A percentile compares a stretch with the other conserved stretches of the same genome.
Conservation (phyloP, 2,329 filamentous ascomycete genomes). For the Diplodia seriata region DNA sequence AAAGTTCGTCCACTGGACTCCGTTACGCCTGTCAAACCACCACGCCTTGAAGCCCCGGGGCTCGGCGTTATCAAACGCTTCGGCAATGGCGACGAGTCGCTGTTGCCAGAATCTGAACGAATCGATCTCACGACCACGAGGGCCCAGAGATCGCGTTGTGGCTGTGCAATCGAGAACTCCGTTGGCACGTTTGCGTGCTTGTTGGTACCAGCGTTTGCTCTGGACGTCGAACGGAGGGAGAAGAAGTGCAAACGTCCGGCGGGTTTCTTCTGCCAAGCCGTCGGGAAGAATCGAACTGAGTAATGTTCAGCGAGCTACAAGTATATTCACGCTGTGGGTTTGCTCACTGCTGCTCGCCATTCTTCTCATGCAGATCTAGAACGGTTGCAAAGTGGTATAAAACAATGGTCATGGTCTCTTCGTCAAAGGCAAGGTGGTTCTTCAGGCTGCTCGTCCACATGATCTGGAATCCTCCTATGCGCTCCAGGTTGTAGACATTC, state of each 20-base stretch:
- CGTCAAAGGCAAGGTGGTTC: neutral
- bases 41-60: neutral
- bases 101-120: constrained; percentile 1
- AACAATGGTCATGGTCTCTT: neutral
- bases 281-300: neutral
- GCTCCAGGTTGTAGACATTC: neutral
- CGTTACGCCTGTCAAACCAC: constrained; percentile 10
- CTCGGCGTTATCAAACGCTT: neutral
- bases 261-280: neutral
- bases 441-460: neutral
- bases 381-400: neutral
- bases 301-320: neutral
- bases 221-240: neutral
- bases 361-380: neutral
- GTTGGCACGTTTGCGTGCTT: neutral
- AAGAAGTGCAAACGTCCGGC: neutral
- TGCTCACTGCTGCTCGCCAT: neutral
- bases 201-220: neutral
- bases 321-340: rapidly evolving
- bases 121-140: neutral
- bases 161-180: neutral
- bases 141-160: neutral
- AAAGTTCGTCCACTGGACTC: constrained; percentile 5
- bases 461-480: constrained; percentile 1
- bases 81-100: neutral